Conservation (phyloP, 257 asterid species). For the Solanum lignicaule region DNA sequence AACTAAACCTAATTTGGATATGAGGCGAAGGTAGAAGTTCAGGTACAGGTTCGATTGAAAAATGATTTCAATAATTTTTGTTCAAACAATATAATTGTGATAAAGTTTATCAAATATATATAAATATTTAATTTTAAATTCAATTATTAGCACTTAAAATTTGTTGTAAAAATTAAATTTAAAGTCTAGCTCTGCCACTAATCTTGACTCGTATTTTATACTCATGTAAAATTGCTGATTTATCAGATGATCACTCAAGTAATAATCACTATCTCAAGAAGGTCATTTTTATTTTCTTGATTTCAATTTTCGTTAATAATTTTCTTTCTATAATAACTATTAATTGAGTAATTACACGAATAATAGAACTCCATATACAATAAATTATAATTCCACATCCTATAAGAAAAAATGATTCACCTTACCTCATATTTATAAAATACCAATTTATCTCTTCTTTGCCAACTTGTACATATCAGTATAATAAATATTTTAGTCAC, state of each 20-base stretch:
- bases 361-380: background rate
- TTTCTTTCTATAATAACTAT: background rate
- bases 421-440: conserved; percentile 15
- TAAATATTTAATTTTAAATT: background rate
- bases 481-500: background rate
- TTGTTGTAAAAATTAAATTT: background rate
- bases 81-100: background rate
- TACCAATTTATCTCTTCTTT: conserved; percentile 9
- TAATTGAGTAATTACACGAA: background rate
- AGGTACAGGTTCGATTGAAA: background rate
- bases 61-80: background rate
- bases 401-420: conserved; percentile 11
- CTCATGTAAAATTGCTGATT: conserved; percentile 19
- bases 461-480: background rate
- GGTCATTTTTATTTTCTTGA: background rate
- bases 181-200: background rate
- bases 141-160: background rate
- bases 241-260: background rate
- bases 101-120: background rate
- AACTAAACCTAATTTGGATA: background rate
- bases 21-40: background rate
- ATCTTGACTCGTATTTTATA: background rate
- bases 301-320: background rate
- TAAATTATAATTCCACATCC: background rate
- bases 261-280: background rate